Conservation (phyloP, 2,329 filamentous ascomycete species). For the Exutisphaerella laricina region DNA sequence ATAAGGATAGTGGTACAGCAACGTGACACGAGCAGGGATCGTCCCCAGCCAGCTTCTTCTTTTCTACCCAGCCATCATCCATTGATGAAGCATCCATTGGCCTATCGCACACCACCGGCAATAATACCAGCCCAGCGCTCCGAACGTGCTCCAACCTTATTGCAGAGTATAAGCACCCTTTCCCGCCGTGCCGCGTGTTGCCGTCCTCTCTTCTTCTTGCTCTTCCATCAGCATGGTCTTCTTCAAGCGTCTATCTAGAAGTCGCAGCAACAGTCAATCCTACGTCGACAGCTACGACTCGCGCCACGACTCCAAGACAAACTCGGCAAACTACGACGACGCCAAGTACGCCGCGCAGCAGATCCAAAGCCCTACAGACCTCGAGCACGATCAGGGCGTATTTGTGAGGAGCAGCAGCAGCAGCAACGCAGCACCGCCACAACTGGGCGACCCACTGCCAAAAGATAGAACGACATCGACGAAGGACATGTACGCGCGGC, state of each 20-base stretch:
- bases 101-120: too few relatives aligned
- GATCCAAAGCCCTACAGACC: slow-evolving; percentile 12
- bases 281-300: slow-evolving; percentile 45
- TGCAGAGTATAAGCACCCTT: slow-evolving; percentile 2
- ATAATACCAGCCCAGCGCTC: background rate
- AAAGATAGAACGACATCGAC: slow-evolving; percentile 25
- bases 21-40: too few relatives aligned
- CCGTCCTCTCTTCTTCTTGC: background rate
- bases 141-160: background rate
- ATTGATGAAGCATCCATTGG: too few relatives aligned
- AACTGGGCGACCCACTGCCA: slow-evolving; percentile 17
- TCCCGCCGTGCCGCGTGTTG: background rate
- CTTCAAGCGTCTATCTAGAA: slow-evolving; percentile 45
- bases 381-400: slow-evolving; percentile 31
- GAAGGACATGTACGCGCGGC: slow-evolving; percentile 43
- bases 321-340: slow-evolving; percentile 44
- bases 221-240: slow-evolving; percentile 34
- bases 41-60: too few relatives aligned
- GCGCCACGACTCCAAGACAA: slow-evolving; percentile 39
- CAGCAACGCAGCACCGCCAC: slow-evolving; percentile 23
- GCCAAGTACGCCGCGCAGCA: slow-evolving; percentile 31
- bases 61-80: too few relatives aligned
- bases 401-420: slow-evolving; percentile 32
- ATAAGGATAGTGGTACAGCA: too few relatives aligned
- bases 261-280: slow-evolving; percentile 44